Conservation (phyloP, 345 rosid species). For the Angophora floribunda region DNA sequence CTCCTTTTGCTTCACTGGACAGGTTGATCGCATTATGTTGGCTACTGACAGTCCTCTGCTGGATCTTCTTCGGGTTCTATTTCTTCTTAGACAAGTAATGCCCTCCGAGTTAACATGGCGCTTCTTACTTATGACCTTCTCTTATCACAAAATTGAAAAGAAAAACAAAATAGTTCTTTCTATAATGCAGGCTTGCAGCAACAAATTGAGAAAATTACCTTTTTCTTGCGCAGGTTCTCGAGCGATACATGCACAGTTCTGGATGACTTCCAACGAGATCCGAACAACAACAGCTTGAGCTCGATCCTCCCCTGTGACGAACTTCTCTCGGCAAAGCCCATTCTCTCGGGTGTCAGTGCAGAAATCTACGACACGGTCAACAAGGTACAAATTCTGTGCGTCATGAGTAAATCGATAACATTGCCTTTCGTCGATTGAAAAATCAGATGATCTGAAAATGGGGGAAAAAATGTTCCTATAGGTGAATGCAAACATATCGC, state of each 20-base stretch:
- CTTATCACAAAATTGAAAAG: neutral
- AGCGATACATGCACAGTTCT: conserved; percentile 49
- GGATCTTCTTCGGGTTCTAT: conserved; percentile 51
- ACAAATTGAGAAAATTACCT: neutral
- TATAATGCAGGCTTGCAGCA: neutral
- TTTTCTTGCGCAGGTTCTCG: conserved; percentile 35
- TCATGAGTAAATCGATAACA: neutral
- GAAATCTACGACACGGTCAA: conserved; percentile 44
- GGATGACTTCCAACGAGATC: conserved; percentile 43
- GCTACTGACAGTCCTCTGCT: conserved; percentile 51
- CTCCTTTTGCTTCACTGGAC: neutral
- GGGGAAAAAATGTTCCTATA: neutral
- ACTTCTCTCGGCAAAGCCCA: conserved; percentile 32
- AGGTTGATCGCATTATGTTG: conserved; percentile 52
- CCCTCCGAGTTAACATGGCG: neutral
- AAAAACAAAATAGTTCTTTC: neutral
- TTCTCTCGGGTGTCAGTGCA: conserved; percentile 30
- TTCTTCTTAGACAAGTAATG: conserved; percentile 47
- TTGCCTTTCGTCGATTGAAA: neutral
- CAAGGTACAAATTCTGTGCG: conserved; percentile 11
- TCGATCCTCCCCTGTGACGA: conserved; percentile 62
- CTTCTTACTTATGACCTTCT: neutral
- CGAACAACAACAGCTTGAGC: conserved; percentile 55
- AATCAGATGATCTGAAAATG: neutral
- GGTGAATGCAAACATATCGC: conserved; percentile 54